Percentiles rank a stretch among this genome's conserved stretches.
phyloP scores from a whole-genome alignment of 2,329 filamentous ascomycete species.

The Didymella pinodella region DNA sequence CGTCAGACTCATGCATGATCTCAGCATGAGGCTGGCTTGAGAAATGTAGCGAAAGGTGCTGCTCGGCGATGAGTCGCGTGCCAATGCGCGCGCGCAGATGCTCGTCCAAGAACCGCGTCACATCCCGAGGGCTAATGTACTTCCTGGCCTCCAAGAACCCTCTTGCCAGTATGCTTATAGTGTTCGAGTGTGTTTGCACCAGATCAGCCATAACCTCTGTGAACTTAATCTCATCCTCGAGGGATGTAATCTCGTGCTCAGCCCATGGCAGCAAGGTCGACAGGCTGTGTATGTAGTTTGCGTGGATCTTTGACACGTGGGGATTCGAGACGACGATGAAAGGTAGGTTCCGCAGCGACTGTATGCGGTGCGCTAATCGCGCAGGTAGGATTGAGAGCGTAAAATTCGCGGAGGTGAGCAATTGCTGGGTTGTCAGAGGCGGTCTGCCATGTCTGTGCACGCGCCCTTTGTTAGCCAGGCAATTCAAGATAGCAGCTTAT shows the following conservation, averaged over 20 bases:
- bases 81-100: slow-evolving; percentile 94
- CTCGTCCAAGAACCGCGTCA: slow-evolving; percentile 92
- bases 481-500: background rate
- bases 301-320: slow-evolving; percentile 91
- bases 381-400: slow-evolving; percentile 91
- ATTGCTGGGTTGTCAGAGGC: slow-evolving; percentile 78
- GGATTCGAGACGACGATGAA: slow-evolving; percentile 99
- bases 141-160: slow-evolving; percentile 93
- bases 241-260: slow-evolving; percentile 72
- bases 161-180: slow-evolving; percentile 88
- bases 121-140: slow-evolving; percentile 82
- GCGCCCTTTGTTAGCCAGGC: slow-evolving; percentile 23
- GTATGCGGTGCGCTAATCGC: slow-evolving; percentile 90
- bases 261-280: slow-evolving; percentile 89
- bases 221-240: slow-evolving; percentile 89
- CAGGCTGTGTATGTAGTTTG: slow-evolving; percentile 93
- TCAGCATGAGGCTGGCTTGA: slow-evolving; percentile 76
- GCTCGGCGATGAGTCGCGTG: slow-evolving; percentile 91
- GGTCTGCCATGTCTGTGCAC: slow-evolving; percentile 74
- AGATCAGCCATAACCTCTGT: slow-evolving; percentile 92
- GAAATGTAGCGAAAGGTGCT: slow-evolving; percentile 90
- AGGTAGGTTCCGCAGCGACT: slow-evolving; percentile 89
- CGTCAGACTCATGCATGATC: slow-evolving; percentile 54
- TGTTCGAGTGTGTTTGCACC: slow-evolving; percentile 94
- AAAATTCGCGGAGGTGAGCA: slow-evolving; percentile 93